Evolutionary conservation across 2,329 filamentous ascomycete genomes (phyloP).

Genomic region (Epichloe sibirici): DNA sequence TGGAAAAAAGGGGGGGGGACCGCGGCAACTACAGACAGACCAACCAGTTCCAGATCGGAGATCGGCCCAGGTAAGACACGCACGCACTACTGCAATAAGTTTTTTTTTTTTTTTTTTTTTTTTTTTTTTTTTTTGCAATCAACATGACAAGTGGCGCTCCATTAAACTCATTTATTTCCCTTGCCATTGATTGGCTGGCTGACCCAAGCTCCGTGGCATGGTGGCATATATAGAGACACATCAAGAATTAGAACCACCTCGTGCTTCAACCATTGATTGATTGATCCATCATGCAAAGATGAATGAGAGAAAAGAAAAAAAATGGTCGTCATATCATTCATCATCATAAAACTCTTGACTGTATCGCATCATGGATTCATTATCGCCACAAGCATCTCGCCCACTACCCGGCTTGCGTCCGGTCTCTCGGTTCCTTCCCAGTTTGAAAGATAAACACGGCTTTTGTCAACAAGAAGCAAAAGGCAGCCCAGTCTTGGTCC

Average conservation of each 20-base stretch:
- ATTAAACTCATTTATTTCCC: too few relatives aligned
- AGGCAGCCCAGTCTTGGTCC: not conserved
- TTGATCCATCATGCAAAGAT: not conserved
- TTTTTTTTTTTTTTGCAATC: too few relatives aligned
- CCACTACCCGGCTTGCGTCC: not conserved
- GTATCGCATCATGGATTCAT: constrained; percentile 2
- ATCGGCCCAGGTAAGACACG: too few relatives aligned
- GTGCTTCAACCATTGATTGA: not conserved
- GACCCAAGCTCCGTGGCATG: too few relatives aligned
- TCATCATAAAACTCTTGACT: constrained; percentile 2
- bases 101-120: too few relatives aligned
- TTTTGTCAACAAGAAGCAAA: not conserved
- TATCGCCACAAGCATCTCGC: not conserved
- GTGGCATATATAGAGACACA: not conserved
- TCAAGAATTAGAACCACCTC: not conserved
- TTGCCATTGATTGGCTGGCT: too few relatives aligned
- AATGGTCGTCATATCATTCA: not conserved
- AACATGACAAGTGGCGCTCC: too few relatives aligned
- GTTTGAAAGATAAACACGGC: not conserved
- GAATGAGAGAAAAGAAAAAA: not conserved
- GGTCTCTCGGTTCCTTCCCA: not conserved
- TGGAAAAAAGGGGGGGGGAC: too few relatives aligned
- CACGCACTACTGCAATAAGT: too few relatives aligned
- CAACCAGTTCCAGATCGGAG: too few relatives aligned
- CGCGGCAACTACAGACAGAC: too few relatives aligned